Evolutionary conservation across 208 protist genomes (phyloP).

Genomic region (Naegleria lovaniensis): DNA sequence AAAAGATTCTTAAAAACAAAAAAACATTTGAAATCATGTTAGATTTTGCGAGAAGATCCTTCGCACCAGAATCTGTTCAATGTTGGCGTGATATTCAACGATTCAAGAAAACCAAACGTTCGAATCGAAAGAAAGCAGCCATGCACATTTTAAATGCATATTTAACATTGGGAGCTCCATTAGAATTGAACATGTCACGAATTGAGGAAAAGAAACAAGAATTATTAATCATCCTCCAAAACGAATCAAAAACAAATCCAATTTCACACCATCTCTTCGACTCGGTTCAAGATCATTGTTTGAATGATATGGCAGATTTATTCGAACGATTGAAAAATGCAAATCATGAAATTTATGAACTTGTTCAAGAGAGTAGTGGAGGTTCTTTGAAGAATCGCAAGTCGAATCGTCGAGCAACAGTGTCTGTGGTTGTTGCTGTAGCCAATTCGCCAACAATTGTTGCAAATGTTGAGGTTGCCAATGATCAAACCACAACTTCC

Average conservation of each 20-base stretch:
- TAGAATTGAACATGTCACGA: neutral
- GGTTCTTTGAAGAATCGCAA: too few relatives aligned
- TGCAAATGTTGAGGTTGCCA: too few relatives aligned
- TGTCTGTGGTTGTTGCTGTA: too few relatives aligned
- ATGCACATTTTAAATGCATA: neutral
- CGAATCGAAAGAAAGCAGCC: neutral
- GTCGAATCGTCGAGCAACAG: too few relatives aligned
- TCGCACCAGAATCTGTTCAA: neutral
- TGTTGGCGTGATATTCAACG: neutral
- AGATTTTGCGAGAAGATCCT: neutral
- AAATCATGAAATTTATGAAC: neutral
- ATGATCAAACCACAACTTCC: too few relatives aligned
- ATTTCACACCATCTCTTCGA: neutral
- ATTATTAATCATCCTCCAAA: neutral
- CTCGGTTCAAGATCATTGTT: neutral
- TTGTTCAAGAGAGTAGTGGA: too few relatives aligned
- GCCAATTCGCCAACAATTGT: too few relatives aligned
- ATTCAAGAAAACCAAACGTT: neutral
- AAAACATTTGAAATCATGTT: neutral
- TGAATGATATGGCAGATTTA: neutral
- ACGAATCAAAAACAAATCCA: neutral
- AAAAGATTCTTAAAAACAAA: neutral
- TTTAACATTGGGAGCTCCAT: neutral
- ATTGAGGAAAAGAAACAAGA: neutral
- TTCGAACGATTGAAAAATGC: neutral